Conservation (phyloP, 108 stramenopile genomes). For the Skeletonema costatum region DNA sequence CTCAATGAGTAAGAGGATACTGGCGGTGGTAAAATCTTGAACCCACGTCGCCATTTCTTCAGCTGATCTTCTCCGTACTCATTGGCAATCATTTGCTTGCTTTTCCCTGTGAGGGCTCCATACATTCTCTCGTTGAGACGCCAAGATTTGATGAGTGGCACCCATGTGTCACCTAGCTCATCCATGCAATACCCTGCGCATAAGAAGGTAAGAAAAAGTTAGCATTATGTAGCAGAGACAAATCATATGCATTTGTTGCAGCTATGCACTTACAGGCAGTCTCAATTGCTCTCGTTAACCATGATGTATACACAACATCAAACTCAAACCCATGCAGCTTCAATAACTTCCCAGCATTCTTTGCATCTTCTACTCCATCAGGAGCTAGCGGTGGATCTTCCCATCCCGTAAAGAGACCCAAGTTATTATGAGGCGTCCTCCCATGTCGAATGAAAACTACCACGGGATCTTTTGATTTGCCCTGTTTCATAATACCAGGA, state of each 20-base stretch:
- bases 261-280: constrained; percentile 46
- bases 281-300: constrained; percentile 78
- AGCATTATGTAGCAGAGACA: neutral
- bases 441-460: constrained; percentile 80
- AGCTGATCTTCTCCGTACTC: constrained; percentile 90
- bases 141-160: constrained; percentile 73
- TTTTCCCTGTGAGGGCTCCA: constrained; percentile 78
- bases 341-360: constrained; percentile 58
- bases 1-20: constrained; percentile 71
- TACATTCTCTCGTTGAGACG: constrained; percentile 83
- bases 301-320: constrained; percentile 87
- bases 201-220: neutral
- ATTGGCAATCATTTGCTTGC: constrained; percentile 88
- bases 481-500: constrained; percentile 36
- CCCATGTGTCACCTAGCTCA: constrained; percentile 67
- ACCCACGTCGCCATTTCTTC: constrained; percentile 85
- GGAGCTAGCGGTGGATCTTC: constrained; percentile 63
- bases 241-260: neutral
- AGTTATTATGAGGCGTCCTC: constrained; percentile 70
- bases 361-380: constrained; percentile 70
- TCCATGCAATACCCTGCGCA: constrained; percentile 53
- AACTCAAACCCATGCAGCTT: constrained; percentile 73
- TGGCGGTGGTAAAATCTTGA: constrained; percentile 72
- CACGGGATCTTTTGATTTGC: constrained; percentile 52
- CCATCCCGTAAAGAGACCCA: constrained; percentile 81